Conservation (phyloP, 2,329 filamentous ascomycete species). For the Sordariomycetes sp. region DNA sequence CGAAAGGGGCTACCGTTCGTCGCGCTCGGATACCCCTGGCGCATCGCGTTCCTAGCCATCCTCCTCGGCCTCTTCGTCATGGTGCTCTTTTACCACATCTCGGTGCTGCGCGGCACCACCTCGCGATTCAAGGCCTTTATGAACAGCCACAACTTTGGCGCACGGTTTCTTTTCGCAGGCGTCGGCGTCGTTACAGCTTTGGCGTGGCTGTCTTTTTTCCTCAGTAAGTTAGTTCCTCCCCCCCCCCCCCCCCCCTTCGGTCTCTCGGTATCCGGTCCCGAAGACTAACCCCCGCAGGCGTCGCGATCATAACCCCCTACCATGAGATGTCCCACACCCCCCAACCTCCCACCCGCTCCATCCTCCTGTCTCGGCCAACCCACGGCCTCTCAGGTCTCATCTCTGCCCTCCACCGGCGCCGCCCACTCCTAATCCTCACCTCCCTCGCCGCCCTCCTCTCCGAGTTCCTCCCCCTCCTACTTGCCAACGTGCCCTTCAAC, state of each 20-base stretch:
- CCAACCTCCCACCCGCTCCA: conserved; percentile 20
- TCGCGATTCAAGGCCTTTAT: conserved; percentile 17
- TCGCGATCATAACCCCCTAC: conserved; percentile 30
- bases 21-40: conserved; percentile 19
- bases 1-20: conserved; percentile 15
- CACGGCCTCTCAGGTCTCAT: conserved; percentile 31
- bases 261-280: too few species aligned
- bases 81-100: conserved; percentile 24
- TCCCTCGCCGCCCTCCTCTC: conserved; percentile 28
- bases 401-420: conserved; percentile 17
- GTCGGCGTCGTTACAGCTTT: conserved; percentile 26
- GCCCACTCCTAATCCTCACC: conserved; percentile 25
- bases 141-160: conserved; percentile 25
- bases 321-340: conserved; percentile 21
- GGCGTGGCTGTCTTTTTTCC: conserved; percentile 26
- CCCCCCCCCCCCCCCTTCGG: background rate
- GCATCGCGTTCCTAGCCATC: conserved; percentile 17
- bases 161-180: conserved; percentile 25
- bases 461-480: conserved; percentile 34
- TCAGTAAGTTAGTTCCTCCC: conserved; percentile 16
- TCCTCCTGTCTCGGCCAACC: conserved; percentile 25
- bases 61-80: conserved; percentile 19
- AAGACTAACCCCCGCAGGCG: conserved; percentile 16
- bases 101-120: conserved; percentile 3
- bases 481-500: conserved; percentile 34